A percentile compares a stretch with the other conserved stretches of the same genome.
Evolutionary conservation across 345 rosid species (phyloP).

Genomic region (Conringia planisiliqua): DNA sequence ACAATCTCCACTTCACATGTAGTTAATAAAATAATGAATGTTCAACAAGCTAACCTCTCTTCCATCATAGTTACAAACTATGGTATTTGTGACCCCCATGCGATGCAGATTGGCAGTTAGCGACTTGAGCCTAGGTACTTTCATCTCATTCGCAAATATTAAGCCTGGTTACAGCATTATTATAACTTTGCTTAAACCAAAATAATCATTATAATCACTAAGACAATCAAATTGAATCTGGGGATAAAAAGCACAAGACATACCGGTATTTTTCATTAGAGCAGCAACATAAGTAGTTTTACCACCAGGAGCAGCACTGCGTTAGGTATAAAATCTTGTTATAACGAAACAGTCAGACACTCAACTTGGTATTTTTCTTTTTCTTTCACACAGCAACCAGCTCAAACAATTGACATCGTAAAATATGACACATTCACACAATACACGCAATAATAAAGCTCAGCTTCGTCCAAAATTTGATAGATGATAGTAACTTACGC

Average conservation of each 20-base stretch:
- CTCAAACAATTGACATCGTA: neutral
- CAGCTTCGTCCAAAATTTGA: neutral
- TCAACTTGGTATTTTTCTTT: neutral
- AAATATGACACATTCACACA: neutral
- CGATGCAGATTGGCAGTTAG: slow-evolving; percentile 91
- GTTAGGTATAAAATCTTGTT: slow-evolving; percentile 18
- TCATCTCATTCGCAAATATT: slow-evolving; percentile 89
- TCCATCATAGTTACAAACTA: slow-evolving; percentile 94
- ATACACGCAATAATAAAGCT: neutral
- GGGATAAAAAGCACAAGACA: slow-evolving; percentile 17
- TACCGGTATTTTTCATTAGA: slow-evolving; percentile 85
- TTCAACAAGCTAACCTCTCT: slow-evolving; percentile 64
- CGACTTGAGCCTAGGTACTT: slow-evolving; percentile 75
- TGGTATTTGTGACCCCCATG: slow-evolving; percentile 90
- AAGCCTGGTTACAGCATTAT: slow-evolving; percentile 53
- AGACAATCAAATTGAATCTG: neutral
- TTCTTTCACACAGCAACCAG: neutral
- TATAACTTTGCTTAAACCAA: neutral
- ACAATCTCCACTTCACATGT: neutral
- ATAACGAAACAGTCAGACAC: neutral
- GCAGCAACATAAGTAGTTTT: slow-evolving; percentile 80
- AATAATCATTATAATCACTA: neutral
- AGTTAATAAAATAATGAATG: neutral
- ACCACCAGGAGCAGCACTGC: slow-evolving; percentile 97
- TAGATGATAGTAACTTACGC: slow-evolving; percentile 62